Percentiles rank a stretch among this genome's conserved stretches.
Evolutionary conservation across 2,329 filamentous ascomycete genomes (phyloP).

Genomic region (Beauveria rudraprayagi): DNA sequence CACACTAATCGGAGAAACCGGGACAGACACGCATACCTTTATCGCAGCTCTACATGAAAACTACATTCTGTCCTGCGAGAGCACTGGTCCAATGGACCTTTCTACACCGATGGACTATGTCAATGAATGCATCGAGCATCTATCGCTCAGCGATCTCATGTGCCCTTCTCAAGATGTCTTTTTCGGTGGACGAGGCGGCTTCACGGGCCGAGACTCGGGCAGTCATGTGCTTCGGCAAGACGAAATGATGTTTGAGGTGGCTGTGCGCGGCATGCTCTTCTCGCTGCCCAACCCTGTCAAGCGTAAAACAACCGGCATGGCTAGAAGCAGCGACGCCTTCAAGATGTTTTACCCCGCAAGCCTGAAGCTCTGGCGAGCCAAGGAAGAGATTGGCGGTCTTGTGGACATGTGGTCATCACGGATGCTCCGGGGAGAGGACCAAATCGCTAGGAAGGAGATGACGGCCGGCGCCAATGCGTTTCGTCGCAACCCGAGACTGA

Average conservation of each 20-base stretch:
- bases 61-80: constrained; percentile 75
- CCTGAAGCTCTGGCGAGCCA: constrained; percentile 72
- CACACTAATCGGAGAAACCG: constrained; percentile 81
- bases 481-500: constrained; percentile 22
- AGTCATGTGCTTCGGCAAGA: constrained; percentile 80
- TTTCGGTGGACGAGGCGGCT: constrained; percentile 53
- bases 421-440: constrained; percentile 47
- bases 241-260: constrained; percentile 88
- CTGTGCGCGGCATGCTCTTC: constrained; percentile 79
- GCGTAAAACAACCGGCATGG: constrained; percentile 42
- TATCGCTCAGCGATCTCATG: constrained; percentile 84
- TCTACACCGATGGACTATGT: constrained; percentile 66
- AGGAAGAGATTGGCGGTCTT: constrained; percentile 71
- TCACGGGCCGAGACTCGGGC: constrained; percentile 45
- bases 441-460: constrained; percentile 28
- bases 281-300: constrained; percentile 81
- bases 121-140: constrained; percentile 74
- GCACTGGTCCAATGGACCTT: constrained; percentile 38
- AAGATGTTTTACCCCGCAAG: constrained; percentile 92
- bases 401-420: constrained; percentile 62
- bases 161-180: constrained; percentile 63
- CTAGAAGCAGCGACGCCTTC: constrained; percentile 52
- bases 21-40: constrained; percentile 86
- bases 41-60: constrained; percentile 90
- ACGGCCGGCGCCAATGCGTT: constrained; percentile 43